Evolutionary conservation across 2,329 filamentous ascomycete genomes (phyloP).

Genomic region (Ceratocystis ficicola): DNA sequence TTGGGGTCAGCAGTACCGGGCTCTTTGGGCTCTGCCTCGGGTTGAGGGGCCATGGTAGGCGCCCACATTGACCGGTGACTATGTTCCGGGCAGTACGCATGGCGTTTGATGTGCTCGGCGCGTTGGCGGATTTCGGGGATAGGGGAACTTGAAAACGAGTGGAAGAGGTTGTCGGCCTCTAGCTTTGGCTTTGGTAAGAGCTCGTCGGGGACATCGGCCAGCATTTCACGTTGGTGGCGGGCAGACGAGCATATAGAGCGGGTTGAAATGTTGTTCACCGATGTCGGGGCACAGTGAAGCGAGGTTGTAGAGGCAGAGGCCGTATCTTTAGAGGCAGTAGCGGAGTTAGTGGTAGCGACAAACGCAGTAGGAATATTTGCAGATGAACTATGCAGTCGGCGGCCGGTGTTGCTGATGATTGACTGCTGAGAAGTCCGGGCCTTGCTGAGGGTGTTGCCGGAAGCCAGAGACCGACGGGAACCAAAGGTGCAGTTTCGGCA

Average conservation of each 20-base stretch:
- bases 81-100: slow-evolving; percentile 87
- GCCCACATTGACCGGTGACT: slow-evolving; percentile 66
- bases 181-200: slow-evolving; percentile 33
- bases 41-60: slow-evolving; percentile 51
- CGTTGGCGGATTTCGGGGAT: slow-evolving; percentile 76
- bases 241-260: slow-evolving; percentile 17
- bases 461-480: background rate
- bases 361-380: background rate
- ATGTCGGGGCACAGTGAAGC: background rate
- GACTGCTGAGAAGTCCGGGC: background rate
- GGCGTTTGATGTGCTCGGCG: slow-evolving; percentile 81
- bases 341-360: background rate
- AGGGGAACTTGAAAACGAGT: slow-evolving; percentile 80
- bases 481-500: slow-evolving; percentile 17
- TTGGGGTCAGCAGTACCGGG: slow-evolving; percentile 46
- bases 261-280: background rate
- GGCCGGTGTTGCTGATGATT: background rate
- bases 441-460: background rate
- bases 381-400: slow-evolving; percentile 17
- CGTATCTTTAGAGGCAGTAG: background rate
- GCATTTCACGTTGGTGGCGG: slow-evolving; percentile 13
- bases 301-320: background rate
- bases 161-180: slow-evolving; percentile 73
- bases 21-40: slow-evolving; percentile 48
- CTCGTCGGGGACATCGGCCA: slow-evolving; percentile 24